Conservation (phyloP, 805 yeast species). For the Candida koratica region DNA sequence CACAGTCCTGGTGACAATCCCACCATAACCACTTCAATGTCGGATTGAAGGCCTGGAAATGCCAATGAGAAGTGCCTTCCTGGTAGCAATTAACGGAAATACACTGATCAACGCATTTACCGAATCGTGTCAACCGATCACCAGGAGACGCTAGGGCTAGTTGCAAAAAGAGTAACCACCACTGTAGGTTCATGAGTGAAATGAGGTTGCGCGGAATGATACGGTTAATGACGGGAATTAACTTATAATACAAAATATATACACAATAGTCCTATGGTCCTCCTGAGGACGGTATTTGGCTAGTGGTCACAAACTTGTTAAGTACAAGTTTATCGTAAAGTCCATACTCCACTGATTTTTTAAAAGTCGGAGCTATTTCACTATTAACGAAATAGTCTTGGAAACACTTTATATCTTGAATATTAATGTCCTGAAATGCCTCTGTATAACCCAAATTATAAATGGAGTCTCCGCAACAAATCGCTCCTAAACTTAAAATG, state of each 20-base stretch:
- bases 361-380: conserved; percentile 14
- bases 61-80: conserved; percentile 16
- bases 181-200: not conserved
- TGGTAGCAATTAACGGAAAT: conserved; percentile 30
- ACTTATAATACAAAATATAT: no score
- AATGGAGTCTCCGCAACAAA: not conserved
- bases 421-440: conserved; percentile 10
- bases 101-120: conserved; percentile 54
- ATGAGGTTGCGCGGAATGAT: no score
- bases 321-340: conserved; percentile 7
- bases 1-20: conserved; percentile 81
- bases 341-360: conserved; percentile 5
- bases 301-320: conserved; percentile 2
- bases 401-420: conserved; percentile 16
- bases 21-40: conserved; percentile 53
- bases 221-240: no score
- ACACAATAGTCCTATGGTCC: no score
- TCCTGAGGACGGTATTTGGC: no score
- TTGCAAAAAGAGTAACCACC: not conserved
- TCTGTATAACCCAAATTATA: not conserved
- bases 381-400: conserved; percentile 19
- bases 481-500: not conserved
- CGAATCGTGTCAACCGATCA: conserved; percentile 54
- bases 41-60: conserved; percentile 41
- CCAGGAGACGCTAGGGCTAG: conserved; percentile 49